Evolutionary conservation across 257 asterid species (phyloP).

Genomic region (Solanum bulbocastanum): DNA sequence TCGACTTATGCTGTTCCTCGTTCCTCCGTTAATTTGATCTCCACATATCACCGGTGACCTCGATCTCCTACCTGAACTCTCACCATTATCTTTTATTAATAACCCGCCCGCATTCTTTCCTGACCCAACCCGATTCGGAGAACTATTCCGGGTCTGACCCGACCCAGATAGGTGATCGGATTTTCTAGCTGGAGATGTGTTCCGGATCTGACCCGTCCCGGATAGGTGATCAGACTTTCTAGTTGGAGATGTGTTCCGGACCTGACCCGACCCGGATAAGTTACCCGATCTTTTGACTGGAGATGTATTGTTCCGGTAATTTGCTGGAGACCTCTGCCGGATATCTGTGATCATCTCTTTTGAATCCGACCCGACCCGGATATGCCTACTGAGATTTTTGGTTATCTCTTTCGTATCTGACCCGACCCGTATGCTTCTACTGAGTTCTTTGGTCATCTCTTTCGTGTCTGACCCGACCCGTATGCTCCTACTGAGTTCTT

Average conservation of each 20-base stretch:
- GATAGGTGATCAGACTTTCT: slow-evolving; percentile 33
- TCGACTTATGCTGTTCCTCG: slow-evolving; percentile 23
- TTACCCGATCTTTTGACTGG: neutral
- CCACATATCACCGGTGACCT: slow-evolving; percentile 44
- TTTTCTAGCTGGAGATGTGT: neutral
- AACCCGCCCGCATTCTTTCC: slow-evolving; percentile 6
- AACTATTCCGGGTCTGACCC: slow-evolving; percentile 31
- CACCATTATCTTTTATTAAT: slow-evolving; percentile 31
- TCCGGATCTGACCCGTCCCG: slow-evolving; percentile 32
- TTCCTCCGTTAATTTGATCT: slow-evolving; percentile 8
- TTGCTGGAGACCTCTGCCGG: slow-evolving; percentile 47
- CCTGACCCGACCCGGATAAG: neutral
- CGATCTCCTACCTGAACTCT: slow-evolving; percentile 47
- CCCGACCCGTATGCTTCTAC: neutral
- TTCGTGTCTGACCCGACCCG: neutral
- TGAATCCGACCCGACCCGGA: neutral
- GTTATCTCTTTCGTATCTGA: neutral
- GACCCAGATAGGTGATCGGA: slow-evolving; percentile 36
- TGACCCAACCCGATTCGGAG: slow-evolving; percentile 27
- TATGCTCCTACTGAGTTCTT: neutral
- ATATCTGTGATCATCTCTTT: slow-evolving; percentile 5
- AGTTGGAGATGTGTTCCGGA: neutral
- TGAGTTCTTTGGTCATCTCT: neutral
- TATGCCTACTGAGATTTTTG: neutral
- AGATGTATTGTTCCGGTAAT: slow-evolving; percentile 19